These are phyloP conservation scores for Suillus weaverae DNA, from an alignment of 768 basidiomycete genomes.

Conservation along the genomic window DNA sequence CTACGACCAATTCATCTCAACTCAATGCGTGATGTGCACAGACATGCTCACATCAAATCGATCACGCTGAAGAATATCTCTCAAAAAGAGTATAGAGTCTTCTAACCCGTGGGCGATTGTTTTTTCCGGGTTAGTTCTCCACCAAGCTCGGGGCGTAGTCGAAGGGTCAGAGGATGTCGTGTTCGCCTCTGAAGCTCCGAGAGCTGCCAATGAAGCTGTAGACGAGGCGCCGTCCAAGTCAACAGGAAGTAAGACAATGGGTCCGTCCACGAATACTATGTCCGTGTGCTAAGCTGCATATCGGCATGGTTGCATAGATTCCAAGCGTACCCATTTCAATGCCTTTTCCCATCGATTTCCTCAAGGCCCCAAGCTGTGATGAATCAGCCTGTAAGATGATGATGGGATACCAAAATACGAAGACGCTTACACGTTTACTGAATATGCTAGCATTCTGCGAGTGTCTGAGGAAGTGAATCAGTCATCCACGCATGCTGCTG, in stretches of 20 bases:
- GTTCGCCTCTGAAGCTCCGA: slow-evolving; percentile 41
- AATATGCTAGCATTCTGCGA: slow-evolving; percentile 72
- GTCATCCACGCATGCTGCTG: slow-evolving; percentile 6
- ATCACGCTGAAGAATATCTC: slow-evolving; percentile 55
- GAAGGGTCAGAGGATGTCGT: slow-evolving; percentile 45
- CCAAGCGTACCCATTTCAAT: slow-evolving; percentile 58
- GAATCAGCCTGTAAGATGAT: not conserved
- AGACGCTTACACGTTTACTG: slow-evolving; percentile 60
- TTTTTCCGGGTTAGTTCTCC: slow-evolving; percentile 53
- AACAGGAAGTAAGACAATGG: slow-evolving; percentile 62
- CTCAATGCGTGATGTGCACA: not conserved
- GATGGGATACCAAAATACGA: not conserved
- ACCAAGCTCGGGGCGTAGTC: slow-evolving; percentile 70
- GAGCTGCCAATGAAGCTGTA: slow-evolving; percentile 30
- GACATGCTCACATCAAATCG: slow-evolving; percentile 61
- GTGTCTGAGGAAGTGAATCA: slow-evolving; percentile 42
- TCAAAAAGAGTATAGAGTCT: slow-evolving; percentile 53
- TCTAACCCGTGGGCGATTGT: slow-evolving; percentile 56
- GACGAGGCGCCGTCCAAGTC: slow-evolving; percentile 46
- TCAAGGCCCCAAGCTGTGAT: slow-evolving; percentile 64
- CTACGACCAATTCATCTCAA: slow-evolving; percentile 33
- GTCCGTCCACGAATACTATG: slow-evolving; percentile 74
- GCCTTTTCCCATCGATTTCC: slow-evolving; percentile 65
- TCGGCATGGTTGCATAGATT: not conserved
- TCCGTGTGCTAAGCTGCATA: not conserved